A percentile compares a stretch with the other conserved stretches of the same genome.
Evolutionary conservation across 495 filamentous ascomycete species (phyloP).

Genomic region (Bacidia gigantensis): DNA sequence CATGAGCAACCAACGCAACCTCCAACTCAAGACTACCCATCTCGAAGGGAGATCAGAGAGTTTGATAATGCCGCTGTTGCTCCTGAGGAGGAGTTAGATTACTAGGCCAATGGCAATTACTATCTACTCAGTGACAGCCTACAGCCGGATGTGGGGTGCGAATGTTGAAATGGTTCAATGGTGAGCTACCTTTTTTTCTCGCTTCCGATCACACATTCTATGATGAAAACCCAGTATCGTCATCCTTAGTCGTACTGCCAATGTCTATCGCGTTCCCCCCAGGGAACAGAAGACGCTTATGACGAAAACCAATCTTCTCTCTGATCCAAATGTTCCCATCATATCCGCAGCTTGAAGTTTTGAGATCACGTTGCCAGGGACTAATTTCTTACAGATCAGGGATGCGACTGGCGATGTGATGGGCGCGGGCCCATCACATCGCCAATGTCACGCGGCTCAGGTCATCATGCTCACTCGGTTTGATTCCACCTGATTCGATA

Average conservation of each 20-base stretch:
- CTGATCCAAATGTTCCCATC: constrained; percentile 15
- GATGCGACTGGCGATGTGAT: no score
- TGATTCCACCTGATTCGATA: neutral
- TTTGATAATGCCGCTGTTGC: constrained; percentile 8
- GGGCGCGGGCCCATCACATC: no score
- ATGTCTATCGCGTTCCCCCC: constrained; percentile 5
- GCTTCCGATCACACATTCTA: neutral
- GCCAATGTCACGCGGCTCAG: no score
- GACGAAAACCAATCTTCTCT: constrained; percentile 26
- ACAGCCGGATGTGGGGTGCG: no score
- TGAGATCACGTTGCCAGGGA: no score
- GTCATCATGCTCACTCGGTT: neutral
- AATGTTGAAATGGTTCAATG: no score
- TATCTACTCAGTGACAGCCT: neutral
- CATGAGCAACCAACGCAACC: no score
- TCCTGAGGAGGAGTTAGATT: constrained; percentile 10
- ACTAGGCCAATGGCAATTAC: constrained; percentile 1
- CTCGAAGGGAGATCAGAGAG: constrained; percentile 13
- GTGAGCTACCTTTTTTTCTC: no score
- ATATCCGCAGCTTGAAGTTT: no score
- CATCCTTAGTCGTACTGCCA: constrained; percentile 25
- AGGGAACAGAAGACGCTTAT: constrained; percentile 13
- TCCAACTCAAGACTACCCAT: neutral
- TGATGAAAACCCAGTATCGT: constrained; percentile 25
- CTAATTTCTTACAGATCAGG: no score